A percentile compares a stretch with the other conserved stretches of the same genome.
phyloP scores from a whole-genome alignment of 768 basidiomycete species.

The Mycena epipterygia region DNA sequence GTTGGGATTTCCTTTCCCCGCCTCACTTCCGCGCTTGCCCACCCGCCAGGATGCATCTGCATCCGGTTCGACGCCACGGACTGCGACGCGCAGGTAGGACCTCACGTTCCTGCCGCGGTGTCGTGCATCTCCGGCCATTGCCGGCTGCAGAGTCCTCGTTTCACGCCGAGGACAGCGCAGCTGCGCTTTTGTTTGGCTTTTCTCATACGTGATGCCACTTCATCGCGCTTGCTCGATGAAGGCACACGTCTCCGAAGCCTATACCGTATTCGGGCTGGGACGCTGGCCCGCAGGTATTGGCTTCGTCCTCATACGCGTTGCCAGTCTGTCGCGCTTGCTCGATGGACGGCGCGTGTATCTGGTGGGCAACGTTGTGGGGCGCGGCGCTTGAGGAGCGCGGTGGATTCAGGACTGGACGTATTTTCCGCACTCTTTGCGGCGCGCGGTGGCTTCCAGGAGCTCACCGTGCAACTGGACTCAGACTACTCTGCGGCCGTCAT shows the following conservation, averaged over 20 bases:
- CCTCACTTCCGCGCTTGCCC: neutral
- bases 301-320: neutral
- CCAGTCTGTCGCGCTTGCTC: neutral
- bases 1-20: neutral
- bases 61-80: neutral
- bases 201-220: no score
- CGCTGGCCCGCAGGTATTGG: no score
- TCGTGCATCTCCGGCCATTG: neutral
- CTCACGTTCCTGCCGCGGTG: neutral
- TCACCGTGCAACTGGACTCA: slow-evolving; percentile 13
- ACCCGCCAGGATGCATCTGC: neutral
- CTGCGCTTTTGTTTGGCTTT: neutral
- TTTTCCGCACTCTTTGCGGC: slow-evolving; percentile 15
- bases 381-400: slow-evolving; percentile 2
- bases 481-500: slow-evolving; percentile 22
- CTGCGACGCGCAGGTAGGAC: neutral
- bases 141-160: no score
- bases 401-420: neutral
- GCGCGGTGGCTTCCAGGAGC: neutral
- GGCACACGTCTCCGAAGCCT: no score
- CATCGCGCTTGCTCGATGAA: no score
- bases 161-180: no score
- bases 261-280: neutral
- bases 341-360: neutral
- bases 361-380: neutral